phyloP scores from a whole-genome alignment of 108 stramenopile genomes.

The Fragilariopsis cylindrus region DNA sequence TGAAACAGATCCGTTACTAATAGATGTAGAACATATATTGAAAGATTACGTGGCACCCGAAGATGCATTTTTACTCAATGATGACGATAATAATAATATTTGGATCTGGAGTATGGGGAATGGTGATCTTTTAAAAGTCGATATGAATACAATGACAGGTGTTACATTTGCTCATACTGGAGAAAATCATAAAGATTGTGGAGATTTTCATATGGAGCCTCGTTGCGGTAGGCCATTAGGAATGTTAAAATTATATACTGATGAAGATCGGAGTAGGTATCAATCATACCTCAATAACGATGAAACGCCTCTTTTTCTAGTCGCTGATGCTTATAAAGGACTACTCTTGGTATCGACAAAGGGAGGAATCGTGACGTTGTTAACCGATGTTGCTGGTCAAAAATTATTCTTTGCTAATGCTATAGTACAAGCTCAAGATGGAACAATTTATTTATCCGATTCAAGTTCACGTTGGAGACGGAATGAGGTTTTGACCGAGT shows the following conservation, averaged over 20 bases:
- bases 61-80: neutral
- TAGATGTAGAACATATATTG: constrained; percentile 3
- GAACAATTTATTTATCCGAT: constrained; percentile 9
- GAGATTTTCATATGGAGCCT: neutral
- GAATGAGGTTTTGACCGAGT: constrained; percentile 2
- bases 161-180: constrained; percentile 8
- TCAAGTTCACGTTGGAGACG: neutral
- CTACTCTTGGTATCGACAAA: neutral
- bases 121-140: constrained; percentile 4
- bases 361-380: neutral
- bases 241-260: neutral
- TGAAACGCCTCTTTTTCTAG: constrained; percentile 4
- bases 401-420: constrained; percentile 6
- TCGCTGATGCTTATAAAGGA: constrained; percentile 10
- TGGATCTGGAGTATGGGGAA: constrained; percentile 15
- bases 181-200: neutral
- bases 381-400: neutral
- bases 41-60: neutral
- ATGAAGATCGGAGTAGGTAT: neutral
- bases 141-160: neutral
- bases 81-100: neutral
- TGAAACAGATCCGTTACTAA: neutral
- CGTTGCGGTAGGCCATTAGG: constrained; percentile 4
- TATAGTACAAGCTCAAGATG: neutral
- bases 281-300: neutral